Percentiles rank a stretch among this genome's conserved stretches.
phyloP scores from a whole-genome alignment of 805 yeast species.

The Priceomyces castillae region DNA sequence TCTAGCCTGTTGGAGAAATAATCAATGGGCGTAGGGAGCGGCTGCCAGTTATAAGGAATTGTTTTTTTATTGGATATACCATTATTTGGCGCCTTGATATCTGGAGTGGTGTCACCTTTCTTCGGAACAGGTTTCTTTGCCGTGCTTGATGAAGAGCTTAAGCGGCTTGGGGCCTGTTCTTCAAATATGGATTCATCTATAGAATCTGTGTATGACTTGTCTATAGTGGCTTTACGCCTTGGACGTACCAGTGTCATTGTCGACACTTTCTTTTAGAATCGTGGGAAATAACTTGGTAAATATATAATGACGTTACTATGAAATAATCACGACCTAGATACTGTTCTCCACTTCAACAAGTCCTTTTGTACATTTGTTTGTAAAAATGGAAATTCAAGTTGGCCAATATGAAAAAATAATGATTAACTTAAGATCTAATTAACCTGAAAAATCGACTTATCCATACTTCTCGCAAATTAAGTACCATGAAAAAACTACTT shows the following conservation, averaged over 20 bases:
- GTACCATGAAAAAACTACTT: neutral
- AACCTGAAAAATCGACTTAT: neutral
- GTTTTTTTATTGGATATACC: conserved; percentile 6
- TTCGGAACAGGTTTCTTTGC: conserved; percentile 1
- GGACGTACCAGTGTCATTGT: conserved; percentile 28
- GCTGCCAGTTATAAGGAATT: conserved; percentile 53
- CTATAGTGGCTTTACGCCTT: conserved; percentile 35
- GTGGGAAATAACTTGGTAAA: neutral
- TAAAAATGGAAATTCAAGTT: neutral
- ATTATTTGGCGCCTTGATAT: conserved; percentile 2
- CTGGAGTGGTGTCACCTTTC: conserved; percentile 2
- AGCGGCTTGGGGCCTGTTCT: conserved; percentile 10
- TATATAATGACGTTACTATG: neutral
- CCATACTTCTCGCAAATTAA: neutral
- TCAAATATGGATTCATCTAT: conserved; percentile 27
- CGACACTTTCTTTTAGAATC: neutral
- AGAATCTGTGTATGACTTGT: conserved; percentile 33
- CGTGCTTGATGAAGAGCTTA: conserved; percentile 3
- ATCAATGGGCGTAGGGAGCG: conserved; percentile 33
- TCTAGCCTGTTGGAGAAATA: conserved; percentile 44
- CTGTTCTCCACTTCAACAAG: neutral
- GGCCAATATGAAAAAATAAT: neutral
- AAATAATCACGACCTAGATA: neutral
- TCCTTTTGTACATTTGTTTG: neutral
- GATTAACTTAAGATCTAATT: neutral